A percentile compares a stretch with the other conserved stretches of the same genome.
phyloP scores from a whole-genome alignment of 768 basidiomycete genomes.

The Termitomyces heimii region DNA sequence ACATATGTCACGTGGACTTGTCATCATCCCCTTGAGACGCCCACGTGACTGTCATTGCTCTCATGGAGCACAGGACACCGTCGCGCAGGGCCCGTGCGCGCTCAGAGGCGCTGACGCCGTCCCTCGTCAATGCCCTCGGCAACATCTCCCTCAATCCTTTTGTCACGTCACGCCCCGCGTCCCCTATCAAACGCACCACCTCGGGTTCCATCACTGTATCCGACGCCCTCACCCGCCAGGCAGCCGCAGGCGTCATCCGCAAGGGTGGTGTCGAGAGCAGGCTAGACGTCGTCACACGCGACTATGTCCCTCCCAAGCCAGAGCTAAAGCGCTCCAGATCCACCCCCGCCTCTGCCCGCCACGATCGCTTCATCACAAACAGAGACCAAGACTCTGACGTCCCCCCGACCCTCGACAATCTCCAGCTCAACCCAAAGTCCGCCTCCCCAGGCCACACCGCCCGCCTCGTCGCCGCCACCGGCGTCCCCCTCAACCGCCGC shows the following conservation, averaged over 20 bases:
- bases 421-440: constrained; percentile 50
- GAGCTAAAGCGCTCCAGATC: constrained; percentile 71
- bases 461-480: constrained; percentile 69
- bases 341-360: constrained; percentile 55
- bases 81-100: constrained; percentile 38
- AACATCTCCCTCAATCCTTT: constrained; percentile 57
- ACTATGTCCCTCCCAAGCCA: constrained; percentile 65
- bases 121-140: constrained; percentile 33
- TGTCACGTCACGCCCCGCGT: constrained; percentile 51
- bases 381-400: constrained; percentile 45
- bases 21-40: too few species aligned
- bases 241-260: constrained; percentile 61
- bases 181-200: constrained; percentile 60
- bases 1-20: constrained; percentile 16
- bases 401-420: constrained; percentile 59
- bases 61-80: constrained; percentile 38
- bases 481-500: constrained; percentile 71
- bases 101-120: constrained; percentile 45
- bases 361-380: constrained; percentile 72
- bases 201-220: constrained; percentile 41
- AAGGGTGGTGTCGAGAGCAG: constrained; percentile 75
- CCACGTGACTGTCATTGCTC: too few species aligned
- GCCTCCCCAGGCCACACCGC: constrained; percentile 76
- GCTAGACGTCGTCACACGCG: constrained; percentile 69
- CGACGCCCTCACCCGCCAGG: constrained; percentile 55